These are phyloP conservation scores for Plasmodium reichenowi DNA, from an alignment of 169 alveolate genomes.

Conservation along the genomic window DNA sequence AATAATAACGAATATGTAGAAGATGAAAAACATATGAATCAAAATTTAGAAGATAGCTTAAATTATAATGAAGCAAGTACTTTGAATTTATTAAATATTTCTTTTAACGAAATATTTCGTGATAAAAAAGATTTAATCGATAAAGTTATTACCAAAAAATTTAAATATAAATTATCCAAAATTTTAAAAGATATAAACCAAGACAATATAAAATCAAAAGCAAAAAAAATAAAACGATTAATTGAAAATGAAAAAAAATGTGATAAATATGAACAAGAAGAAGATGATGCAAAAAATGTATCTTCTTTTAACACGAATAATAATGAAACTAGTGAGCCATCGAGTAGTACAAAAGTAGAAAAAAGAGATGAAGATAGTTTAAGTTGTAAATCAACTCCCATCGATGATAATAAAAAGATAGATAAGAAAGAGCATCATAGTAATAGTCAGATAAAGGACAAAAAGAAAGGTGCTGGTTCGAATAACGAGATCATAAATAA, in stretches of 20 bases:
- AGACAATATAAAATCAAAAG: slow-evolving; percentile 45
- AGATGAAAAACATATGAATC: slow-evolving; percentile 44
- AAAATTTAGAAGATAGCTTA: slow-evolving; percentile 68
- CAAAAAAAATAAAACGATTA: slow-evolving; percentile 39
- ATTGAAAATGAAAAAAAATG: slow-evolving; percentile 7
- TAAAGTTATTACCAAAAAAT: slow-evolving; percentile 60
- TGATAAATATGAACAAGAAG: background rate
- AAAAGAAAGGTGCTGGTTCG: slow-evolving; percentile 10
- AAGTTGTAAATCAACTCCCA: no score
- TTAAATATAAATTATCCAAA: slow-evolving; percentile 28
- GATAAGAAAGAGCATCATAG: background rate
- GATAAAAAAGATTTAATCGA: slow-evolving; percentile 59
- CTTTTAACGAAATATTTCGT: slow-evolving; percentile 58
- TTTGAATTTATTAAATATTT: slow-evolving; percentile 50
- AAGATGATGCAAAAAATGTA: background rate
- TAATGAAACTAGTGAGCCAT: background rate
- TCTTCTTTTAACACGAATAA: background rate
- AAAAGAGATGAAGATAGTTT: background rate
- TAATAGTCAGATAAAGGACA: slow-evolving; percentile 17
- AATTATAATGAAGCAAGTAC: slow-evolving; percentile 77
- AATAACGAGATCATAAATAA: slow-evolving; percentile 35
- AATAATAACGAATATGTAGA: slow-evolving; percentile 2
- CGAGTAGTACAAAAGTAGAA: background rate
- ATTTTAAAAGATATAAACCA: slow-evolving; percentile 52
- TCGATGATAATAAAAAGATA: background rate